Evolutionary conservation across 108 stramenopile species (phyloP), one percentile per base, ranked within the genome.

Genomic region (Conticribra weissflogii): DNA sequence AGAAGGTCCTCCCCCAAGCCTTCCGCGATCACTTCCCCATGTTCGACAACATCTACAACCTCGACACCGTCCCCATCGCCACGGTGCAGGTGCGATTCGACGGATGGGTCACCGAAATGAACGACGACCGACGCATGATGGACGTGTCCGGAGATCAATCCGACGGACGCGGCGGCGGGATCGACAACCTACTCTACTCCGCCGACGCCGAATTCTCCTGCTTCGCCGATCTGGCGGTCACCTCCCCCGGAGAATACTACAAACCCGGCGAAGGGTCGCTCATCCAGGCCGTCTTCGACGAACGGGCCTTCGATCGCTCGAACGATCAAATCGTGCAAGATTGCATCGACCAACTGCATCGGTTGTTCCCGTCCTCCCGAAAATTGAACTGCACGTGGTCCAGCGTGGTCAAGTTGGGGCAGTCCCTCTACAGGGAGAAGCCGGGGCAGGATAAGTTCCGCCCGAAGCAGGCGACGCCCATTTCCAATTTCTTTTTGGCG

Each of bases 61-160:
- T 98, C 29, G 96, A 97, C 28, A 92, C 93, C 34, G 97, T 98
- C 28, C 97, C 97, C 0, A 95, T 98, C 59, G 95, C 95, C 0
- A 98, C 97, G n/a, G 96, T 98, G 21, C 97, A 98, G 78, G 90
- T 97, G 3, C 85, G 97, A 45, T 98, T 97, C 68, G 90, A 98
- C 74, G 97, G 97, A 22, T 98, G 97, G 97, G 96, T 98, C 0
- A 98, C 97, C 12, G 97, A 98, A 72, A 75, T 98, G 63, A 78
- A 94, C 46, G 96, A 97, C 68, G 86, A 82, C 29, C 82, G 64
- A 4, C 85, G 88, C 22, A 95, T 95, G 93, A 92, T 90, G 85
- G 89, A 95, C 59, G 62, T 94, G 27, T 68, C 82, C 2, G 91
- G 95, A 8, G 97, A 98, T 84, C 88, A 91, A 59, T 87, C 87